Conservation (phyloP, 129 eudicot species). For the Centaurea solstitialis region DNA sequence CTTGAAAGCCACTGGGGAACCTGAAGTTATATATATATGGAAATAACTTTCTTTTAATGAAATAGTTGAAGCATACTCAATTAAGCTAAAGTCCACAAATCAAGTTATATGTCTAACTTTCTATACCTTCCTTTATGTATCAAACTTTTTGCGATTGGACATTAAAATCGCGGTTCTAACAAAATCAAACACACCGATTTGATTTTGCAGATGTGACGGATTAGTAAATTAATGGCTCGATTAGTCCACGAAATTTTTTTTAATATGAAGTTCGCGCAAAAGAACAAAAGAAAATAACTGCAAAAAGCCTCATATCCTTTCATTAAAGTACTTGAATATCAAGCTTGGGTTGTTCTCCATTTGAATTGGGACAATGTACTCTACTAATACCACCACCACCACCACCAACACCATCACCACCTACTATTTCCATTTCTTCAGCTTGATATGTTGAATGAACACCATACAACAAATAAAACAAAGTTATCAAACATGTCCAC, state of each 20-base stretch:
- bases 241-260: neutral
- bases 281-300: neutral
- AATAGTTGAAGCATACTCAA: too few relatives aligned
- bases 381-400: conserved; percentile 10
- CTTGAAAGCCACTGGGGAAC: neutral
- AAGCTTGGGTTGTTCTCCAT: conserved; percentile 45
- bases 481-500: conserved; percentile 65
- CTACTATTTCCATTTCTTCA: conserved; percentile 44
- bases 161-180: neutral
- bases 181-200: neutral
- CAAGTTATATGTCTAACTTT: neutral
- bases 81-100: neutral
- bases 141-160: neutral
- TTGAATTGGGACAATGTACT: conserved; percentile 29
- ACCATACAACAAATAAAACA: conserved; percentile 68
- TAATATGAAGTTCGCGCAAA: neutral
- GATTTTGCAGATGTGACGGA: neutral
- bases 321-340: conserved; percentile 48
- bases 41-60: too few relatives aligned
- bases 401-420: conserved; percentile 12
- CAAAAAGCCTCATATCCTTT: conserved; percentile 2
- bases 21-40: too few relatives aligned
- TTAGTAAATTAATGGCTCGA: neutral
- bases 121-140: too few relatives aligned
- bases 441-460: conserved; percentile 74